Conservation (phyloP, 129 eudicot genomes). For the Arctium lappa region DNA sequence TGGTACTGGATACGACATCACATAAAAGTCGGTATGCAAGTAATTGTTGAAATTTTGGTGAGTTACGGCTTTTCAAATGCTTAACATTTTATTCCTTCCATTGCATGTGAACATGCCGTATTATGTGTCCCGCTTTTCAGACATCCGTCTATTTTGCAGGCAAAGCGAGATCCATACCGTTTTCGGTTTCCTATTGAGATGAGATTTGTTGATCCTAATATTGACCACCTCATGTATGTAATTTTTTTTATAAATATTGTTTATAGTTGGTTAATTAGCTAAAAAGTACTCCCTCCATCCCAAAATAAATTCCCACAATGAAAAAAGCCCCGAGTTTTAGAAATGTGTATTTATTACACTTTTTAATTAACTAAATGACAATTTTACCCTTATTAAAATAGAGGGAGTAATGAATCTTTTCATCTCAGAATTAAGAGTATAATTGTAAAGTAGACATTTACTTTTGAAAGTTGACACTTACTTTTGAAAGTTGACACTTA, state of each 20-base stretch:
- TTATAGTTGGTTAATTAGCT: neutral
- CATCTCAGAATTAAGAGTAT: neutral
- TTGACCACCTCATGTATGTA: constrained; percentile 89
- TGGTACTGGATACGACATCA: constrained; percentile 99
- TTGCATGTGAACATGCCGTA: constrained; percentile 1
- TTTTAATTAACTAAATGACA: neutral
- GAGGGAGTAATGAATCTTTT: neutral
- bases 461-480: neutral
- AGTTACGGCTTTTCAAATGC: constrained; percentile 27
- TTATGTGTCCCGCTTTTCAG: constrained; percentile 4
- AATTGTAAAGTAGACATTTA: neutral
- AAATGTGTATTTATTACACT: neutral
- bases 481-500: neutral
- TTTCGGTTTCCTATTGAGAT: constrained; percentile 95
- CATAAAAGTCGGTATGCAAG: constrained; percentile 94
- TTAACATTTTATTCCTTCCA: neutral
- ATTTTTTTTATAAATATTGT: neutral
- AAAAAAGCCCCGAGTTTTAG: neutral
- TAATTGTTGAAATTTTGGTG: constrained; percentile 90
- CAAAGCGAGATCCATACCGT: constrained; percentile 95
- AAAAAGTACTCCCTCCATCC: neutral
- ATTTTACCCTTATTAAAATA: neutral
- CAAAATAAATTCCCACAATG: neutral
- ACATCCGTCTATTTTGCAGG: constrained; percentile 48
- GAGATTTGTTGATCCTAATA: constrained; percentile 93